Evolutionary conservation across 2,329 filamentous ascomycete species (phyloP), one percentile per base, ranked within the genome.

Genomic region (Aureobasidium sp.): DNA sequence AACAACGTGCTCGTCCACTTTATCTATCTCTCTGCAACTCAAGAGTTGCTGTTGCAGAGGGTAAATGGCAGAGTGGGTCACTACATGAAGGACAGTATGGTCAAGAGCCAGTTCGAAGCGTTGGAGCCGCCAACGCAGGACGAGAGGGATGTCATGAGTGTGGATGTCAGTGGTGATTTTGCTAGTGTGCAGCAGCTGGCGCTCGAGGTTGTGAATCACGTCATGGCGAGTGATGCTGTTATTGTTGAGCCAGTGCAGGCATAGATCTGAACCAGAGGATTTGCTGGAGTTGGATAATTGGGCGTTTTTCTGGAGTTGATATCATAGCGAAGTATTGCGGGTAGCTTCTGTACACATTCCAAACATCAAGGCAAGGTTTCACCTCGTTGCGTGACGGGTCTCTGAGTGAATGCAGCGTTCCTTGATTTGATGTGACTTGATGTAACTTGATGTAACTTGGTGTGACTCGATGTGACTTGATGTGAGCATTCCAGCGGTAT

Each of bases 31-130:
- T 82, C 87, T 65, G 90, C 92, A 0, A 78, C 84, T 45, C 88
- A 95, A 73, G 82, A 85, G 61, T 80, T 89, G 10, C 81, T 97
- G 31, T 78, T 95, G 61, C 77, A 86, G 67, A 84, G 94, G 9
- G 92, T 97, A 9, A 79, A 81, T 35, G 78, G 81, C 40, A 84
- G 94, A 66, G 77, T 92, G 75, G 85, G 85, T 57, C 94, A 99
- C 73, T 99, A 94, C 75, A 96, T 99, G 92, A 93, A 94, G 68
- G 88, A 90, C 67, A 84, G 84, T 68, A 97, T 99, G 93, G 92
- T 99, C 9, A 86, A 88, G 69, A 95, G 90, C 75, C 94, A 99
- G 72, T 88, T 97, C 66, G 84, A 86, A 64, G 87, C 85, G 57
- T 81, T 99, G n/a, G 93, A 99, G 75, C 84, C 87, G 64, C 94